These are phyloP conservation scores for Ogataea methylovora DNA, from an alignment of 805 yeast genomes.

Conservation along the genomic window DNA sequence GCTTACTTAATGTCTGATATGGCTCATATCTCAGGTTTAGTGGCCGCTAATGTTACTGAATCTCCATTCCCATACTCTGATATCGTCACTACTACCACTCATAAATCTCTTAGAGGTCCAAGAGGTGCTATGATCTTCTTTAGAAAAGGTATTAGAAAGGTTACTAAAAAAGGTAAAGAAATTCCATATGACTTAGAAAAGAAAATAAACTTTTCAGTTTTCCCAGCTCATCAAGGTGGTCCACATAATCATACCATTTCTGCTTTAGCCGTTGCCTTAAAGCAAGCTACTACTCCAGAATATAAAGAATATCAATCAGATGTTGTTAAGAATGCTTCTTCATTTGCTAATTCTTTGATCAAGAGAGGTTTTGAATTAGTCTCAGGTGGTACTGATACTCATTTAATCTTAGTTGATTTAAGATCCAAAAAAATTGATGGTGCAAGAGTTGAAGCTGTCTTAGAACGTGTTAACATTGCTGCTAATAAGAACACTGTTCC, in stretches of 20 bases:
- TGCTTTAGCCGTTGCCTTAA: conserved; percentile 91
- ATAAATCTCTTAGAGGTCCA: conserved; percentile 97
- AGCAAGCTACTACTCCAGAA: conserved; percentile 86
- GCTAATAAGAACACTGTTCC: conserved; percentile 95
- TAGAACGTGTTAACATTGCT: conserved; percentile 88
- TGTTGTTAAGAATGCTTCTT: conserved; percentile 75
- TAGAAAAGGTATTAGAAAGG: conserved; percentile 87
- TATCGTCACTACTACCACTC: conserved; percentile 96
- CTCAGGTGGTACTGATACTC: conserved; percentile 92
- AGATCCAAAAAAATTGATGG: conserved; percentile 83
- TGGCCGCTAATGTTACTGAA: conserved; percentile 89
- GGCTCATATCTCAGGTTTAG: conserved; percentile 97
- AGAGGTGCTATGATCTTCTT: conserved; percentile 98
- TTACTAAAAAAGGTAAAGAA: conserved; percentile 81
- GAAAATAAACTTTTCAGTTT: conserved; percentile 91
- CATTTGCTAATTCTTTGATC: conserved; percentile 62
- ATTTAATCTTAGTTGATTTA: conserved; percentile 78
- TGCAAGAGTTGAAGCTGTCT: conserved; percentile 87
- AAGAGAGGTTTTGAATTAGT: conserved; percentile 70
- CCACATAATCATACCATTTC: conserved; percentile 98
- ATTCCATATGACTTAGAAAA: conserved; percentile 80
- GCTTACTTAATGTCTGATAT: conserved; percentile 90
- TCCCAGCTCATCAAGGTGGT: conserved; percentile 99
- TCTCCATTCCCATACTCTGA: conserved; percentile 93
- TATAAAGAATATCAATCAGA: conserved; percentile 78